Evolutionary conservation across 2,329 filamentous ascomycete species (phyloP), one percentile per base, ranked within the genome.

Genomic region (Pleomassaria siparia): DNA sequence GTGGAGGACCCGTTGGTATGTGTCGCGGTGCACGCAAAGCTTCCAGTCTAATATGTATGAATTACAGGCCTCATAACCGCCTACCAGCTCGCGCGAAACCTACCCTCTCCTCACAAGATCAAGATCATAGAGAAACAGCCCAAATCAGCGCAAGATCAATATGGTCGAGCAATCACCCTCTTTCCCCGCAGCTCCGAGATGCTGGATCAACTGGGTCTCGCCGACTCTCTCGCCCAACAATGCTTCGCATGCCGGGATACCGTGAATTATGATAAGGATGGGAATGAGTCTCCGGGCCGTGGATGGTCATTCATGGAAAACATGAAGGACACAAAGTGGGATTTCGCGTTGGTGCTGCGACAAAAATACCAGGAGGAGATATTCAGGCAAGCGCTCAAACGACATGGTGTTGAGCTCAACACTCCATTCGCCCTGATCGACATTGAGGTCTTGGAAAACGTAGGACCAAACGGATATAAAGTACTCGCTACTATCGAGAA

Each of bases 321-420:
- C 28, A 80, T 81, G 68, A 73, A 72, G 28, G 76, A 79, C 47
- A 79, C 78, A 1, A 65, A 67, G 21, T 81, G 76, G 64, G 73
- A 79, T 50, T 82, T 80, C 55, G 72, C 74, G 0, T 65, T 81
- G n/a, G 78, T 81, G 1, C 56, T 83, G 44, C 69, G 80, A 13
- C 79, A 83, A 62, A 81, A 77, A 58, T 81, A 79, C 56, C 75
- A 78, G 6, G 79, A 82, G 55, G 74, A 76, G 11, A 75, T 82
- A 33, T 76, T 81, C 43, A 71, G 79, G 33, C 62, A 64, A n/a
- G 65, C 70, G 47, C 40, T 74, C 59, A 63, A 49, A 40, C 67
- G 53, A 40, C 54, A 73, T 24, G 72, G 72, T 16, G 67, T 71
- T 1, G 49, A 62, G 1, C 62, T 75, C 4, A 63, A 71, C 32